Base-by-base conservation (phyloP, 2,329 filamentous ascomycete genomes). In the Fusarium coicis region DNA sequence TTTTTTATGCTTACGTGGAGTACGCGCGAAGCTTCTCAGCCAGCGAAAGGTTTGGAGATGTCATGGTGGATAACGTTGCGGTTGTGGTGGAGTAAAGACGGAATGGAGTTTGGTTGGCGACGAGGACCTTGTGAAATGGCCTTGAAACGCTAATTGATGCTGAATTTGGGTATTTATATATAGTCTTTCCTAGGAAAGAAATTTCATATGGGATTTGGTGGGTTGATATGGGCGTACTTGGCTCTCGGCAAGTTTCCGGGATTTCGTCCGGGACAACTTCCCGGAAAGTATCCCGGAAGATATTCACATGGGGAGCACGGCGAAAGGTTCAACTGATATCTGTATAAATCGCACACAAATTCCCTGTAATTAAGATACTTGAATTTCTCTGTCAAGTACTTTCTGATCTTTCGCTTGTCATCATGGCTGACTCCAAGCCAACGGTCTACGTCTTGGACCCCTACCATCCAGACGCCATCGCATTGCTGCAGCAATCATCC, bases 111-210 rank as follows among this genome's bases (percentile, higher is more conserved):
- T 15, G 34, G 0, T 40, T 54, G 15, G 2, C 23, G 3, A 30
- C 8, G 5, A 40, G 19, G 10, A 28, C 19, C 19, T 18, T n/a
- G 2, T 7, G 5, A 10, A 40, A 8, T 4, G 19, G 5, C 10
- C 4, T 18, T 18, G 0, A 2, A 7, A n/a, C 1, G 0, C 3
- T 30, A 19, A n/a, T 54, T n/a, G 4, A 37, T 19, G 19, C 10
- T 6, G 2, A 8, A 2, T 11, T 0, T 0, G 2, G 21, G 2
- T 4, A 9, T 10, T 16, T 14, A 19, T 19, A 23, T 7, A 10
- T 34, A 34, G 14, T 34, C 5, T 34, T 34, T 3, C 5, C 2
- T 34, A 1, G 7, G 14, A 34, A 34, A 15, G 14, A 34, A 15
- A 14, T 15, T 34, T 34, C 14, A 7, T 15, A 34, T 9, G 32